A percentile compares a stretch with the other conserved stretches of the same genome.
phyloP scores from a whole-genome alignment of 2,329 filamentous ascomycete species.

The Talaromyces amestolkiae region DNA sequence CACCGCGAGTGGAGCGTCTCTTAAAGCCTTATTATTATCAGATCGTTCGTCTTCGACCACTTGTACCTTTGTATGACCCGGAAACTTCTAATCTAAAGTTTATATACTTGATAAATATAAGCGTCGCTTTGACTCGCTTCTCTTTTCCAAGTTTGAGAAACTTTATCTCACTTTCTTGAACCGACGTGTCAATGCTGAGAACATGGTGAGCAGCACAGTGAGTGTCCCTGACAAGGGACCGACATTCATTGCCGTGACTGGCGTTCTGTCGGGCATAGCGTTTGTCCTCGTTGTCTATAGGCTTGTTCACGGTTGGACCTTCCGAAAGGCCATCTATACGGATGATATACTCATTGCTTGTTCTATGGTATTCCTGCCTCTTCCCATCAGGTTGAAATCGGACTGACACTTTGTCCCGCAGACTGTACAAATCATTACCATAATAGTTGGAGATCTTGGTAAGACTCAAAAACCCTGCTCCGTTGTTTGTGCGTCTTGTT shows the following conservation, averaged over 20 bases:
- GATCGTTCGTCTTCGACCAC: not conserved
- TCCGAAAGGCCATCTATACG: slow-evolving; percentile 12
- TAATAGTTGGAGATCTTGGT: slow-evolving; percentile 21
- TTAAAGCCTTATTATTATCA: not conserved
- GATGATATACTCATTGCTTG: slow-evolving; percentile 21
- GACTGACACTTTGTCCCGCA: not conserved
- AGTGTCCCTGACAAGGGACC: slow-evolving; percentile 20
- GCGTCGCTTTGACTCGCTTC: not conserved
- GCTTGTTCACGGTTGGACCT: slow-evolving; percentile 14
- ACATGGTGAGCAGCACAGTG: not conserved
- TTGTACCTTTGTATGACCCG: not conserved
- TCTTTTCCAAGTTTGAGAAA: not conserved
- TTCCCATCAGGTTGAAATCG: not conserved
- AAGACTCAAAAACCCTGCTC: not conserved
- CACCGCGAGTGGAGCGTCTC: not conserved
- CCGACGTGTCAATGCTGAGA: not conserved
- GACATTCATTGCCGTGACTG: slow-evolving; percentile 19
- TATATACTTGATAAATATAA: not conserved
- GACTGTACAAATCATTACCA: slow-evolving; percentile 18
- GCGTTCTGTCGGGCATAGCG: slow-evolving; percentile 17
- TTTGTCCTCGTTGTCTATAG: slow-evolving; percentile 19
- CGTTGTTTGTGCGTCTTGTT: not conserved
- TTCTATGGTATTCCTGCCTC: slow-evolving; percentile 18
- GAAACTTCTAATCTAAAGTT: not conserved
- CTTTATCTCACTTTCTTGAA: not conserved